A percentile compares a stretch with the other conserved stretches of the same genome.
These are phyloP conservation scores for Chlamydomonas sp. DNA, from an alignment of 139 green algal genomes.

Conservation along the genomic window DNA sequence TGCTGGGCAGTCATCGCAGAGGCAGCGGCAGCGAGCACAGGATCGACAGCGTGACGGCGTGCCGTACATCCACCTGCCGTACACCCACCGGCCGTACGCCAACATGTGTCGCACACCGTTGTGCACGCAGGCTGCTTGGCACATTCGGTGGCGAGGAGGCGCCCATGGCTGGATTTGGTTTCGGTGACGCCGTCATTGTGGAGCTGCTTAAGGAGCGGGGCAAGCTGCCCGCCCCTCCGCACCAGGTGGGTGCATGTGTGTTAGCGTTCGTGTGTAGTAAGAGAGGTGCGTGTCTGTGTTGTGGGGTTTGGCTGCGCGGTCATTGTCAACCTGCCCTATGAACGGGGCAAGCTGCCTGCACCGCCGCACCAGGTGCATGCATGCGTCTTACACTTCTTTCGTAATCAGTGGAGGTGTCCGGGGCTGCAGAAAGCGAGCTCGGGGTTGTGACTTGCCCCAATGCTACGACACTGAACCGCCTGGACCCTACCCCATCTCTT, in stretches of 20 bases:
- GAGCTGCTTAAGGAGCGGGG: constrained; percentile 94
- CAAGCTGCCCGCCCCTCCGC: constrained; percentile 73
- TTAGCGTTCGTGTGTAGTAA: background rate
- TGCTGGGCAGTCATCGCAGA: too few species aligned
- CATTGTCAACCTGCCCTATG: constrained; percentile 97
- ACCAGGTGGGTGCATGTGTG: constrained; percentile 53
- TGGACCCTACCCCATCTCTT: too few species aligned
- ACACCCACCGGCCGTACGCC: too few species aligned
- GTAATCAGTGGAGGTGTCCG: too few species aligned
- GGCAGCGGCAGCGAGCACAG: background rate
- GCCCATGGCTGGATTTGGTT: constrained; percentile 91
- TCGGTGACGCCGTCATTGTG: constrained; percentile 97
- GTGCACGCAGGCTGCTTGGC: constrained; percentile 73
- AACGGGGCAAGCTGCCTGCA: constrained; percentile 79
- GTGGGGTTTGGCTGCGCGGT: constrained; percentile 98
- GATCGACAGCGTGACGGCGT: too few species aligned
- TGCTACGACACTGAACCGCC: too few species aligned
- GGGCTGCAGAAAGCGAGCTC: too few species aligned
- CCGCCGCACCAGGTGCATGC: constrained; percentile 61
- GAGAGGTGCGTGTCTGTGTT: constrained; percentile 80
- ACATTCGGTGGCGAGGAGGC: constrained; percentile 87
- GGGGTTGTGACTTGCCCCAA: too few species aligned
- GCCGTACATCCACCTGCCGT: too few species aligned
- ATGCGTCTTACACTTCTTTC: background rate
- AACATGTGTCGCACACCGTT: too few species aligned